These are phyloP conservation scores for Nasturtium officinale DNA, from an alignment of 345 rosid species.

Conservation along the genomic window DNA sequence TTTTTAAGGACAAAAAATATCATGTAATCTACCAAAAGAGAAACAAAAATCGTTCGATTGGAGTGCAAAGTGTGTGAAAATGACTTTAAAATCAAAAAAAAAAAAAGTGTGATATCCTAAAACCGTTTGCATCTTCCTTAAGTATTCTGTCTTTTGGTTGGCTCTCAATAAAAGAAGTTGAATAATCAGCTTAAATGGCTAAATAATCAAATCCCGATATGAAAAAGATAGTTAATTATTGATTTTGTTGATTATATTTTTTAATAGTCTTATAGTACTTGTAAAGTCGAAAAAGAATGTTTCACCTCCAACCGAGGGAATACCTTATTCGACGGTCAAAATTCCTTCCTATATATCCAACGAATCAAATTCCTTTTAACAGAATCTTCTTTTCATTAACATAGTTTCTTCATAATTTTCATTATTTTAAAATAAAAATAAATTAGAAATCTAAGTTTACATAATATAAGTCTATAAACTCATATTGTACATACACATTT, in stretches of 20 bases:
- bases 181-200: slow-evolving; percentile 2
- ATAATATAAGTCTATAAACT: neutral
- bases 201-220: neutral
- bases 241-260: neutral
- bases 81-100: neutral
- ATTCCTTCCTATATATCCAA: slow-evolving; percentile 20
- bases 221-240: slow-evolving; percentile 10
- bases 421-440: neutral
- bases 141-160: slow-evolving; percentile 20
- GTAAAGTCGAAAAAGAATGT: slow-evolving; percentile 25
- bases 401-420: neutral
- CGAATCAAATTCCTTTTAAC: neutral
- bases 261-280: slow-evolving; percentile 9
- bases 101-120: neutral
- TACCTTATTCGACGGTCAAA: slow-evolving; percentile 31
- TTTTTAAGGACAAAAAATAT: neutral
- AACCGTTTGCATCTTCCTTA: slow-evolving; percentile 5
- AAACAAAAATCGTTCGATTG: neutral
- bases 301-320: slow-evolving; percentile 7
- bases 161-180: neutral
- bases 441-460: neutral
- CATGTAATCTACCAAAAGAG: slow-evolving; percentile 6
- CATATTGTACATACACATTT: neutral
- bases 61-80: slow-evolving; percentile 4
- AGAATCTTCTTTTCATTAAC: neutral